phyloP scores from a whole-genome alignment of 768 basidiomycete genomes.

The Glaciozyma martinii region DNA sequence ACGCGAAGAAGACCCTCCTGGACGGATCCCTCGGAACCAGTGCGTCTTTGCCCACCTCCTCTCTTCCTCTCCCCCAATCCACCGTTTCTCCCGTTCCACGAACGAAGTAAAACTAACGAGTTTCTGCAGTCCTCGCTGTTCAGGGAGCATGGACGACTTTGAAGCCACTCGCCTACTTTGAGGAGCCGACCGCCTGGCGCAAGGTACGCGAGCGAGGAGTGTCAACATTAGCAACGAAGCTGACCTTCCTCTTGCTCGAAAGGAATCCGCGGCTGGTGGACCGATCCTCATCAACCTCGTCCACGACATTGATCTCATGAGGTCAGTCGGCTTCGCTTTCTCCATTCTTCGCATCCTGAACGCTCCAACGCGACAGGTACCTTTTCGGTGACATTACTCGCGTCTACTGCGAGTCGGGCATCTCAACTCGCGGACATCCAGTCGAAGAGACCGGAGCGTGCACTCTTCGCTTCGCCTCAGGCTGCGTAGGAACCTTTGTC shows the following conservation, averaged over 20 bases:
- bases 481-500: conserved; percentile 30
- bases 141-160: conserved; percentile 12
- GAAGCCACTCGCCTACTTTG: conserved; percentile 17
- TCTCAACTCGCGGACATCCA: conserved; percentile 12
- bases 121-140: conserved; percentile 10
- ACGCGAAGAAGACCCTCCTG: conserved; percentile 7
- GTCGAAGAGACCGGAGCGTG: conserved; percentile 32
- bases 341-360: conserved; percentile 14
- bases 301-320: neutral
- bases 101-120: neutral
- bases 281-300: conserved; percentile 24
- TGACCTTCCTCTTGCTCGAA: no score
- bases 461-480: conserved; percentile 26
- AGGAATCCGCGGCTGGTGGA: no score
- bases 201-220: rapidly evolving
- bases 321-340: neutral
- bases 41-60: neutral
- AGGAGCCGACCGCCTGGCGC: conserved; percentile 15
- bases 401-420: conserved; percentile 25
- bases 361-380: conserved; percentile 27
- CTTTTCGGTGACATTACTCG: conserved; percentile 26
- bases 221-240: no score
- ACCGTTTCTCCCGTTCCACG: neutral
- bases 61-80: neutral
- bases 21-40: conserved; percentile 11